Evolutionary conservation across 2,329 filamentous ascomycete genomes (phyloP).

Genomic region (Pseudocercospora fijiensis): DNA sequence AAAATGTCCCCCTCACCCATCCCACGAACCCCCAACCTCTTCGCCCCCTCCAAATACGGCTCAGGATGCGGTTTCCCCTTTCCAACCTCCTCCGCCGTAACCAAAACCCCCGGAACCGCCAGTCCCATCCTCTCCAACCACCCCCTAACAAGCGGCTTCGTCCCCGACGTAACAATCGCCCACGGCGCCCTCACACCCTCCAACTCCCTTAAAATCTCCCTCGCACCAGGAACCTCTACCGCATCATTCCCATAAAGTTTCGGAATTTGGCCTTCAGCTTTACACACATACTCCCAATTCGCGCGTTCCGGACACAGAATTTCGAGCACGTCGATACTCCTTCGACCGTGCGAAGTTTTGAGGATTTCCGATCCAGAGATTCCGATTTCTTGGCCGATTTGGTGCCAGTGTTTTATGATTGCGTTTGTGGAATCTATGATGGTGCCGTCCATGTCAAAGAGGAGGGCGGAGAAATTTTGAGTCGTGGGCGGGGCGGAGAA

Average conservation of each 20-base stretch:
- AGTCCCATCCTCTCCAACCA: conserved; percentile 53
- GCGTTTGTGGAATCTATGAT: conserved; percentile 79
- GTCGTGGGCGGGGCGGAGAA: conserved; percentile 45
- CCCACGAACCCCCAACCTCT: conserved; percentile 45
- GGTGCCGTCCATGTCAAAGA: conserved; percentile 79
- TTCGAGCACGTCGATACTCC: conserved; percentile 81
- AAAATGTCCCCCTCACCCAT: conserved; percentile 52
- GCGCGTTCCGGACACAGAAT: conserved; percentile 80
- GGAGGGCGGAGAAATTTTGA: conserved; percentile 47
- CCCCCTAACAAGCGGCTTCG: conserved; percentile 48
- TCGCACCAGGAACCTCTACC: conserved; percentile 73
- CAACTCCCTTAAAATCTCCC: conserved; percentile 44
- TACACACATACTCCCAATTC: conserved; percentile 84
- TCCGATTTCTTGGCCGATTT: conserved; percentile 77
- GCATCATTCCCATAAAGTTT: conserved; percentile 74
- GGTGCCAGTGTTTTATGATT: conserved; percentile 74
- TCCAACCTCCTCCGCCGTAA: conserved; percentile 52
- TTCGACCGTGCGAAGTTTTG: conserved; percentile 83
- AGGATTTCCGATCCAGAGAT: conserved; percentile 78
- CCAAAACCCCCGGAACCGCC: conserved; percentile 47
- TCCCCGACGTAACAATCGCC: conserved; percentile 70
- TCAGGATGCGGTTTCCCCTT: conserved; percentile 53
- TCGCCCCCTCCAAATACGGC: conserved; percentile 48
- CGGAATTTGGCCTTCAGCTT: conserved; percentile 76
- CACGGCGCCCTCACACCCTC: conserved; percentile 60